phyloP scores from a whole-genome alignment of 257 asterid genomes.

The Solanum verrucosum region DNA sequence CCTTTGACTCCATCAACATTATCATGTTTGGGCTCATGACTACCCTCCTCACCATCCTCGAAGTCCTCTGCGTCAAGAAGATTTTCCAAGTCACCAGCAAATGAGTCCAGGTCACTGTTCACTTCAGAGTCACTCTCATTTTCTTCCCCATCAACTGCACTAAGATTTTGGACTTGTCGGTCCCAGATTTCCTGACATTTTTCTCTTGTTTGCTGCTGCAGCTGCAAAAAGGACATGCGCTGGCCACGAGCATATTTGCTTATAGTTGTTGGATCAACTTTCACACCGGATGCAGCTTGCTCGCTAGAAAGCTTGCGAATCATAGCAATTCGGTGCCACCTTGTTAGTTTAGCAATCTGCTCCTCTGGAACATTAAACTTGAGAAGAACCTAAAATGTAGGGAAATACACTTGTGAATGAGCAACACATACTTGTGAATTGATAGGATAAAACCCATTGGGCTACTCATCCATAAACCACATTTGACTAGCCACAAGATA shows the following conservation, averaged over 20 bases:
- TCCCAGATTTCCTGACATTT: slow-evolving; percentile 99
- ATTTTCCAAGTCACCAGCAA: slow-evolving; percentile 98
- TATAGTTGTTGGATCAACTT: slow-evolving; percentile 91
- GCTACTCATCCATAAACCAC: neutral
- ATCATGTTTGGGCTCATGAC: slow-evolving; percentile 57
- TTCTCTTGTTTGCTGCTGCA: slow-evolving; percentile 99
- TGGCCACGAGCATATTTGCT: slow-evolving; percentile 99
- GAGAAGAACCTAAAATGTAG: slow-evolving; percentile 71
- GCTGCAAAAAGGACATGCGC: slow-evolving; percentile 96
- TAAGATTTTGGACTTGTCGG: slow-evolving; percentile 80
- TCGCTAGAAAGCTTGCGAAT: slow-evolving; percentile 97
- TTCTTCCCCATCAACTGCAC: slow-evolving; percentile 81
- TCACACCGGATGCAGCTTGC: slow-evolving; percentile 95
- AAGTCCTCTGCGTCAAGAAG: slow-evolving; percentile 93
- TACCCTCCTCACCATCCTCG: slow-evolving; percentile 79
- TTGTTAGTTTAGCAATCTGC: slow-evolving; percentile 71
- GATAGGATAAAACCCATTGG: neutral
- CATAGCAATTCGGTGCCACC: slow-evolving; percentile 98
- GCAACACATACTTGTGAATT: neutral
- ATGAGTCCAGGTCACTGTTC: slow-evolving; percentile 94
- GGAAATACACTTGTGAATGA: neutral
- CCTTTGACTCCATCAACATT: slow-evolving; percentile 74
- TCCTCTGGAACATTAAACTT: slow-evolving; percentile 93
- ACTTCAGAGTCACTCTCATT: slow-evolving; percentile 93
- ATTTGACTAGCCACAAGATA: neutral